phyloP scores from a whole-genome alignment of 2,329 filamentous ascomycete genomes.

The Chrysoporthe deuterocubensis region DNA sequence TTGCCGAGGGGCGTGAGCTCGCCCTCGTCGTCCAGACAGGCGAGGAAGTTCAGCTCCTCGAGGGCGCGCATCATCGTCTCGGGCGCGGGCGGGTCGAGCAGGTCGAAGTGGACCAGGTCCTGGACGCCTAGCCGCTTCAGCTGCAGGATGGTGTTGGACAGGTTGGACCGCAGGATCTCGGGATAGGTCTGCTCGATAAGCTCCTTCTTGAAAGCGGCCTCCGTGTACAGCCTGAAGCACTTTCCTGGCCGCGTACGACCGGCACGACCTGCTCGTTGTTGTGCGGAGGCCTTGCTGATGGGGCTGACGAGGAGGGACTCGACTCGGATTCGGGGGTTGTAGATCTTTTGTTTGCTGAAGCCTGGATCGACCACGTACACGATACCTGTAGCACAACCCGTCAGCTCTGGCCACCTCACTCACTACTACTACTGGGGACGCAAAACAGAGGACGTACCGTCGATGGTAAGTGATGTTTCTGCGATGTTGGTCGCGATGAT shows the following conservation, averaged over 20 bases:
- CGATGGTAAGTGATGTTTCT: slow-evolving; percentile 95
- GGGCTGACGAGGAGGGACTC: slow-evolving; percentile 97
- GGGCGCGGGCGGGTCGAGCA: slow-evolving; percentile 97
- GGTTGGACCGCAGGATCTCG: slow-evolving; percentile 91
- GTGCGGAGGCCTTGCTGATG: slow-evolving; percentile 95
- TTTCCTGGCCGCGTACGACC: slow-evolving; percentile 98
- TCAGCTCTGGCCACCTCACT: slow-evolving; percentile 7
- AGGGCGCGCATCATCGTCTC: slow-evolving; percentile 98
- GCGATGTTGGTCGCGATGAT: slow-evolving; percentile 98
- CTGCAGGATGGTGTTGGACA: slow-evolving; percentile 93
- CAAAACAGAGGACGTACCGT: slow-evolving; percentile 57
- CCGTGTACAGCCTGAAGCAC: slow-evolving; percentile 96
- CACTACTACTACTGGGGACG: background rate
- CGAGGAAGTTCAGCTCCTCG: slow-evolving; percentile 96
- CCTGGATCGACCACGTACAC: slow-evolving; percentile 99
- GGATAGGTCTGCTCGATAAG: slow-evolving; percentile 97
- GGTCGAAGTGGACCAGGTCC: slow-evolving; percentile 95
- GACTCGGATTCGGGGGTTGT: slow-evolving; percentile 94
- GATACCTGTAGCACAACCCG: slow-evolving; percentile 53
- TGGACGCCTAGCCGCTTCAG: slow-evolving; percentile 96
- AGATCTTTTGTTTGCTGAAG: slow-evolving; percentile 99
- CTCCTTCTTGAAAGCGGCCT: slow-evolving; percentile 95
- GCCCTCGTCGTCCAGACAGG: slow-evolving; percentile 94
- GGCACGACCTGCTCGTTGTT: slow-evolving; percentile 97
- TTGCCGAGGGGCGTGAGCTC: slow-evolving; percentile 85